Conservation (phyloP, 192 early-diverging fungal species). For the Podochytrium sp. region DNA sequence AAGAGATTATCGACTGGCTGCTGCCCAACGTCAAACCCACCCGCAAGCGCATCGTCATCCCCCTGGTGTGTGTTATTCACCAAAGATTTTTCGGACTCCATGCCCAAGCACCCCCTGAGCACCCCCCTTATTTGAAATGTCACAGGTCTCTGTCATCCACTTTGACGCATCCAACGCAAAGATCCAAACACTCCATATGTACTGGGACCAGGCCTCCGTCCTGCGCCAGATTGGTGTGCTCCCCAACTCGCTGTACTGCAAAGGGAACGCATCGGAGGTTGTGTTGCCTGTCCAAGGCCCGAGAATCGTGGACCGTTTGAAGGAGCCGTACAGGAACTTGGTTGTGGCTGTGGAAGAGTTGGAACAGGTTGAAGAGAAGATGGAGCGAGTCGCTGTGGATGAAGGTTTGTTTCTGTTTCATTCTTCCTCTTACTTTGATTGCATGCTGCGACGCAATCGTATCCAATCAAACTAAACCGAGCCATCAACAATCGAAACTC, state of each 20-base stretch:
- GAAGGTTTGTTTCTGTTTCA: background rate
- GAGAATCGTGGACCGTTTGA: constrained; percentile 39
- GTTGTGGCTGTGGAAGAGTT: background rate
- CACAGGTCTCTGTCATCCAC: constrained; percentile 37
- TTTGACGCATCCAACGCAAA: constrained; percentile 36
- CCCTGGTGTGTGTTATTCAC: too few relatives aligned
- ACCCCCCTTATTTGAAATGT: too few relatives aligned
- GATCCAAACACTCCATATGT: constrained; percentile 38
- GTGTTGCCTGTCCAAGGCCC: constrained; percentile 47
- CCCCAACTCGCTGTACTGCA: constrained; percentile 53
- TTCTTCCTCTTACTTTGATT: too few relatives aligned
- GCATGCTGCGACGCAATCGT: too few relatives aligned
- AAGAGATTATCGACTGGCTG: constrained; percentile 46
- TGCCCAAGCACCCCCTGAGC: too few relatives aligned
- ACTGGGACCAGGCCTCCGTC: constrained; percentile 63
- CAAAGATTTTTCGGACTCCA: background rate
- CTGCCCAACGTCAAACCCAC: constrained; percentile 56
- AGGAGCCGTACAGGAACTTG: constrained; percentile 31
- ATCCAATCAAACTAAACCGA: too few relatives aligned
- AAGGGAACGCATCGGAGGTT: constrained; percentile 49
- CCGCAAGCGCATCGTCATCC: constrained; percentile 36
- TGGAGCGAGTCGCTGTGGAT: too few relatives aligned
- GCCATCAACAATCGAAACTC: too few relatives aligned
- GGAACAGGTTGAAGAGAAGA: background rate
- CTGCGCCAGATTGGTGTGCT: constrained; percentile 47